Base-by-base conservation (phyloP, 352 stramenopile genomes). In the Lagenidium sp. region DNA sequence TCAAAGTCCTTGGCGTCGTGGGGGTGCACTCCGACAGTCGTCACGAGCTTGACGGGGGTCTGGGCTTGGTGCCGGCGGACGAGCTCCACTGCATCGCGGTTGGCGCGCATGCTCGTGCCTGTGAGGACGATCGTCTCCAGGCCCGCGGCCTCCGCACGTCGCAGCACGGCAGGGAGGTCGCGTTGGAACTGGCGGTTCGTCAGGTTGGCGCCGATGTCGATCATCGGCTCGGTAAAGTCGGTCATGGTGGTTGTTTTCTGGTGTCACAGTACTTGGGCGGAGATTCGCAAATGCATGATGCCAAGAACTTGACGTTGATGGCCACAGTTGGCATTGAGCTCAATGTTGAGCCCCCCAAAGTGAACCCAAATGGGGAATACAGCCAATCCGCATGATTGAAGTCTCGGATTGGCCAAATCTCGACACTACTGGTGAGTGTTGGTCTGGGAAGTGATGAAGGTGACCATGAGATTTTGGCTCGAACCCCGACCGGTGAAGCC, bases 1-100 rank as follows among this genome's bases (percentile, higher is more conserved):
- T 72, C 46, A 59, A 95, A 94, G 49, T 92, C 81, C 41, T 80
- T 81, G 45, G 84, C 93, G 46, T 96, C 74, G 22, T 95, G 96
- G 2, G 95, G 95, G 63, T 98, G 95, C 20, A 98, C 67, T 6
- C 95, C 95, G 13, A 97, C 85, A 6, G 95, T 98, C 35, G 75
- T 64, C 35, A 82, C 87, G 15, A 97, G 70, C 21, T 75, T 58
- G 12, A 46, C 50, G 12, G 30, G 55, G 6, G 47, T 53, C 10
- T 36, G 47, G 6, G 36, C 16, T 13, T 58, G 20, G 15, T 61
- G 44, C 3, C 45, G 52, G 8, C 34, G 55, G 2, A 70, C 62
- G 16, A 83, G 42, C 24, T 58, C 52, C 11, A 89, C 38, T 20
- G 68, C 70, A 7, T 66, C 52, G 15, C 48, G 43, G 36, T 62